Evolutionary conservation across 2,329 filamentous ascomycete species (phyloP).

Genomic region (Neofusicoccum parvum): DNA sequence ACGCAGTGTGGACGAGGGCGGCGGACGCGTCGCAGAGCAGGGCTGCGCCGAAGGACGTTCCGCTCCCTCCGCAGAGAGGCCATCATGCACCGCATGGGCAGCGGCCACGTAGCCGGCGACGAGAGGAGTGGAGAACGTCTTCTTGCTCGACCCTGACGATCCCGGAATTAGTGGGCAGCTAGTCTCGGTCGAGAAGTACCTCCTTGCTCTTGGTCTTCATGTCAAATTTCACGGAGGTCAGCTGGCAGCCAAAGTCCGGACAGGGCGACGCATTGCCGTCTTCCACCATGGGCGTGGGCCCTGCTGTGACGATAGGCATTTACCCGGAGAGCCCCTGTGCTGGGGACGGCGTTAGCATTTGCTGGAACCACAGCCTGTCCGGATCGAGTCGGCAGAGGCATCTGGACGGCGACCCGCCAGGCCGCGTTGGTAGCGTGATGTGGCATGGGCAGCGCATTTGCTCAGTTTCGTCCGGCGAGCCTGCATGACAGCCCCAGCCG

Average conservation of each 20-base stretch:
- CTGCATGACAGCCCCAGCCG: background rate
- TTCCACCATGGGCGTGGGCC: background rate
- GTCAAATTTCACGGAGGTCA: background rate
- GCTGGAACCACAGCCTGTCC: too few relatives aligned
- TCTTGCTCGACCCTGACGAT: conserved; percentile 6
- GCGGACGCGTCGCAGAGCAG: too few relatives aligned
- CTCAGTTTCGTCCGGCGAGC: background rate
- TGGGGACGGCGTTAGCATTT: too few relatives aligned
- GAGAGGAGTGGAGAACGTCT: background rate
- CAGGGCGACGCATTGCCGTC: background rate
- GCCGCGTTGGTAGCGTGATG: background rate
- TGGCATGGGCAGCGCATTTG: background rate
- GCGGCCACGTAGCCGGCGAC: background rate
- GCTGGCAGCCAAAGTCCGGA: background rate
- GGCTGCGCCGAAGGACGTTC: background rate
- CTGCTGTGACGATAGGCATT: too few relatives aligned
- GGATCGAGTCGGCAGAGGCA: background rate
- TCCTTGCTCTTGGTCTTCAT: background rate
- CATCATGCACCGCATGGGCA: background rate
- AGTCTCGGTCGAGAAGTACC: conserved; percentile 7
- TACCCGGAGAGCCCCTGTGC: too few relatives aligned
- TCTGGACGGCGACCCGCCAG: background rate
- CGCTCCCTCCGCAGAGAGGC: background rate
- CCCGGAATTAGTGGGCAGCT: conserved; percentile 12
- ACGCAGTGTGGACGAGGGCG: too few relatives aligned